Percentiles rank a stretch among this genome's conserved stretches.
These are phyloP conservation scores for Cercophora scortea DNA, from an alignment of 495 filamentous ascomycete genomes.

Conservation along the genomic window DNA sequence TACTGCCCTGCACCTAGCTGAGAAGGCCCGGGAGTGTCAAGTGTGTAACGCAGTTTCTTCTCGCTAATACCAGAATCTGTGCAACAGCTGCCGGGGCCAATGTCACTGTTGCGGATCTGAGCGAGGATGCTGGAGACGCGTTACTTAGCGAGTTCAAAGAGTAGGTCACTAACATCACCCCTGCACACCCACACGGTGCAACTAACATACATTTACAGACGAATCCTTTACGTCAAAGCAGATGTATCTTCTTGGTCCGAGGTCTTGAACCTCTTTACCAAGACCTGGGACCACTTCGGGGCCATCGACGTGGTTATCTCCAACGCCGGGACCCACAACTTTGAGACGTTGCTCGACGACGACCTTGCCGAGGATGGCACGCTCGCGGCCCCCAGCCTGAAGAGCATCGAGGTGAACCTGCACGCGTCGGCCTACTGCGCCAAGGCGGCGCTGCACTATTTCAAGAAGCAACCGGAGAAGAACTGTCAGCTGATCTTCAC, in stretches of 20 bases:
- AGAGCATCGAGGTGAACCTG: background rate
- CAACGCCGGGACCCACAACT: background rate
- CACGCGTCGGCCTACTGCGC: background rate
- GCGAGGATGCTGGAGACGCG: background rate
- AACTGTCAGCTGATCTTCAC: background rate
- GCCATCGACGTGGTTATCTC: background rate
- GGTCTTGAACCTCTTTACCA: background rate
- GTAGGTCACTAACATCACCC: background rate
- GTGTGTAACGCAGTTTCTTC: background rate
- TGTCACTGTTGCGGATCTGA: background rate
- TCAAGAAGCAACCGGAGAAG: background rate
- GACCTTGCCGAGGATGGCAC: background rate
- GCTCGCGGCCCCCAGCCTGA: background rate
- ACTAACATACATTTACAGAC: background rate
- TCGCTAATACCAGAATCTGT: too few relatives aligned
- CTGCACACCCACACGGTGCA: background rate
- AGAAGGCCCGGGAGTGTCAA: background rate
- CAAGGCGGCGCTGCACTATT: background rate
- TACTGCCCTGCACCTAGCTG: background rate
- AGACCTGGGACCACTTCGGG: background rate
- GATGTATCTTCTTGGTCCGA: background rate
- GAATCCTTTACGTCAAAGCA: background rate
- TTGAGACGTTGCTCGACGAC: background rate
- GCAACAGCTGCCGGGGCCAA: background rate
- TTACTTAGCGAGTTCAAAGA: background rate